Evolutionary conservation across 2,329 filamentous ascomycete species (phyloP).

Genomic region (Colletotrichum sp.): DNA sequence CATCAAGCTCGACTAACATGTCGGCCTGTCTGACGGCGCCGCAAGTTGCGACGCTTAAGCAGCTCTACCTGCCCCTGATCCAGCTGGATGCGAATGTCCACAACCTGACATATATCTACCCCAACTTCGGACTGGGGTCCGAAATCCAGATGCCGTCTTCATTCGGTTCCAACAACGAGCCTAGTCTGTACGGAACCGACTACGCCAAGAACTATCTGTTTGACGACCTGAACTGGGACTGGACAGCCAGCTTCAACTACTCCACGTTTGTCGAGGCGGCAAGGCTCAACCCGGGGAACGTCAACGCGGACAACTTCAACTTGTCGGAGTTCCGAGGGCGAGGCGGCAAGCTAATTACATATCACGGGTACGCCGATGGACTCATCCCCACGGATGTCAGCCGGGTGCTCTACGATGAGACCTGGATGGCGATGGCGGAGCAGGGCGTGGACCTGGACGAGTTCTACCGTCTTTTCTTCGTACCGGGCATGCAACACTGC

Average conservation of each 20-base stretch:
- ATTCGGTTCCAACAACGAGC: constrained; percentile 23
- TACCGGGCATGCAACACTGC: constrained; percentile 59
- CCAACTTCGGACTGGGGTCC: constrained; percentile 52
- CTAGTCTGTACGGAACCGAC: constrained; percentile 26
- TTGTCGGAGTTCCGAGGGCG: constrained; percentile 41
- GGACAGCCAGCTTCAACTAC: constrained; percentile 36
- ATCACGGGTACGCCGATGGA: constrained; percentile 48
- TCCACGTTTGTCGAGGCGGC: constrained; percentile 26
- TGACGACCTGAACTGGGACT: constrained; percentile 42
- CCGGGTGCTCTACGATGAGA: constrained; percentile 54
- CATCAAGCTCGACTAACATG: constrained; percentile 24
- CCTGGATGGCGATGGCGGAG: constrained; percentile 44
- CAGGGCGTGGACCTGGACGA: constrained; percentile 31
- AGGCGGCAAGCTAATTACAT: constrained; percentile 50
- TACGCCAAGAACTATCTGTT: constrained; percentile 46
- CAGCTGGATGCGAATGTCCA: constrained; percentile 24
- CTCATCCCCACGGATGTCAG: constrained; percentile 48
- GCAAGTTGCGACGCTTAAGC: constrained; percentile 40
- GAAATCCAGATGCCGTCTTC: constrained; percentile 34
- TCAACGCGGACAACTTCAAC: constrained; percentile 44
- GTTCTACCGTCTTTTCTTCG: constrained; percentile 55
- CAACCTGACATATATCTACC: constrained; percentile 36
- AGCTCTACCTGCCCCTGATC: constrained; percentile 34
- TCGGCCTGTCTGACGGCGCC: constrained; percentile 44
- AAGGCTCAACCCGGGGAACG: constrained; percentile 38